These are phyloP conservation scores for Hypoxylon sp. DNA, from an alignment of 2,329 filamentous ascomycete species.

Conservation along the genomic window DNA sequence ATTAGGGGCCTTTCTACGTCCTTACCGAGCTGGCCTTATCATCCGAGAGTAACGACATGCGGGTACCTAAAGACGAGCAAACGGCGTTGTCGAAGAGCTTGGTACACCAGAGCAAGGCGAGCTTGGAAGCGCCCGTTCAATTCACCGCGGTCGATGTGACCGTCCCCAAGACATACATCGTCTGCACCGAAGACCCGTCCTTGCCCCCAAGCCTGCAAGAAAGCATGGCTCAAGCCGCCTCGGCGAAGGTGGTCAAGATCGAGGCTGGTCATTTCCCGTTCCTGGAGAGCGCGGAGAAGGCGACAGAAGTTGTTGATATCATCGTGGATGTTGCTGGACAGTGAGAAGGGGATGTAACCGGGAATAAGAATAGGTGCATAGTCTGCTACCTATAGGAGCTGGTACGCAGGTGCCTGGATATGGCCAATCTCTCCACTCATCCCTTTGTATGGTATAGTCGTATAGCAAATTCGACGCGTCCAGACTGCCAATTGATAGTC, in stretches of 20 bases:
- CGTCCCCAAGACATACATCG: conserved; percentile 50
- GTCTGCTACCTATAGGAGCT: background rate
- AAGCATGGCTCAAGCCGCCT: conserved; percentile 42
- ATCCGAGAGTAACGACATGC: background rate
- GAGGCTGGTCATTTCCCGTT: conserved; percentile 47
- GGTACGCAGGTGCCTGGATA: background rate
- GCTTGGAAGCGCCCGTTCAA: conserved; percentile 32
- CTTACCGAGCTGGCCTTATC: conserved; percentile 35
- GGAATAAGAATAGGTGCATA: background rate
- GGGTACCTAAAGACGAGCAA: conserved; percentile 19
- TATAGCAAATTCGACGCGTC: conserved; percentile 5
- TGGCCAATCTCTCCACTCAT: conserved; percentile 28
- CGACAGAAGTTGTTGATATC: conserved; percentile 33
- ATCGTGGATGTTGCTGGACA: conserved; percentile 39
- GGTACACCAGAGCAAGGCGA: conserved; percentile 36
- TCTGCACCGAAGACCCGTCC: conserved; percentile 46
- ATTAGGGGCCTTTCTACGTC: conserved; percentile 41
- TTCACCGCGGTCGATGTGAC: conserved; percentile 47
- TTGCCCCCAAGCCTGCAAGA: conserved; percentile 46
- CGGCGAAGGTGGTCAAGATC: conserved; percentile 41
- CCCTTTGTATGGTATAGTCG: conserved; percentile 6
- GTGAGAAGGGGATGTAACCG: background rate
- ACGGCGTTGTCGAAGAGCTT: conserved; percentile 30
- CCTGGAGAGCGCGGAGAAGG: conserved; percentile 34
- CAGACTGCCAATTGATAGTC: background rate